Evolutionary conservation across 176 grass and related monocot species (phyloP).

Genomic region (Poa annua): DNA sequence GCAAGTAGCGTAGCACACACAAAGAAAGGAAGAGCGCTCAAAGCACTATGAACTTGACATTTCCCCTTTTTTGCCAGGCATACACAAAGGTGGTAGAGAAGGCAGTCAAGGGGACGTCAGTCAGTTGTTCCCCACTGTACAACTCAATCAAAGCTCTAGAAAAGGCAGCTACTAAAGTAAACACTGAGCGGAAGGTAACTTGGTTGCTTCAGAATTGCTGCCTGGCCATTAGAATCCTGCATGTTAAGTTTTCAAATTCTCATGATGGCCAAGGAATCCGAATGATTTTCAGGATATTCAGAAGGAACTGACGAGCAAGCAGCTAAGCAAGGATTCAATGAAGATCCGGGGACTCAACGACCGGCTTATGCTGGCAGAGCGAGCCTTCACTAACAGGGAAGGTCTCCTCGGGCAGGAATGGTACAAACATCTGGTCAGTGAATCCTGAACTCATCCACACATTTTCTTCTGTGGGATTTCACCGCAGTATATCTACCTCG

Average conservation of each 20-base stretch:
- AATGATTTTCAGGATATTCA: slow-evolving; percentile 53
- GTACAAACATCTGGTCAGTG: slow-evolving; percentile 86
- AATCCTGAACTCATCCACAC: background rate
- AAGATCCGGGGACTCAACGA: slow-evolving; percentile 79
- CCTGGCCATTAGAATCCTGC: background rate
- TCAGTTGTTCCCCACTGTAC: slow-evolving; percentile 74
- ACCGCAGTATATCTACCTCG: background rate
- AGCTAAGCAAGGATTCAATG: slow-evolving; percentile 57
- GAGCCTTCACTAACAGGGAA: slow-evolving; percentile 78
- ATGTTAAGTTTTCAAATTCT: background rate
- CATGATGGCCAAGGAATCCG: background rate
- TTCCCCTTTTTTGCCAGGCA: slow-evolving; percentile 34
- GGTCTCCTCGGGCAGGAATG: slow-evolving; percentile 63
- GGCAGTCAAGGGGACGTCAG: slow-evolving; percentile 35
- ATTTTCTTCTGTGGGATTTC: background rate
- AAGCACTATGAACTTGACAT: background rate
- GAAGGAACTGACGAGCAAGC: slow-evolving; percentile 34
- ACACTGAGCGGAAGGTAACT: slow-evolving; percentile 68
- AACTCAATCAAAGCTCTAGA: slow-evolving; percentile 64
- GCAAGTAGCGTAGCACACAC: no score
- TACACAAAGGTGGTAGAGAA: slow-evolving; percentile 55
- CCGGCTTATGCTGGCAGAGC: slow-evolving; percentile 77
- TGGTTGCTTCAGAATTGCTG: background rate
- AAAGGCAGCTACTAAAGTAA: slow-evolving; percentile 52
- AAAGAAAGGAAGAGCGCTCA: background rate